Percentiles rank a stretch among this genome's conserved stretches.
Evolutionary conservation across 257 asterid species (phyloP).

Genomic region (Petunia axillaris): DNA sequence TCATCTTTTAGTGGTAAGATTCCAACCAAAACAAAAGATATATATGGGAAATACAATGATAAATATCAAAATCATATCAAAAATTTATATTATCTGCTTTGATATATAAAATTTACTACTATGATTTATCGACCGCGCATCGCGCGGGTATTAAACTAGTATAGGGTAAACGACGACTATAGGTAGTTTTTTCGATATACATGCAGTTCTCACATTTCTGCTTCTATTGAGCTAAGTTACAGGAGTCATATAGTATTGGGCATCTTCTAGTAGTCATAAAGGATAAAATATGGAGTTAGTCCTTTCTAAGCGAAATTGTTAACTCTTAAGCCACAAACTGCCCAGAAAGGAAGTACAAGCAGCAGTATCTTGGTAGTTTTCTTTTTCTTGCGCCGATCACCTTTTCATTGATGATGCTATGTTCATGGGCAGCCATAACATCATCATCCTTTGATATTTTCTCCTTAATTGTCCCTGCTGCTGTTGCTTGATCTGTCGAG

Average conservation of each 20-base stretch:
- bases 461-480: slow-evolving; percentile 9
- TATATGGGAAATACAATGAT: too few relatives aligned
- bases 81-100: too few relatives aligned
- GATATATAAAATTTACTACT: too few relatives aligned
- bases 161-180: too few relatives aligned
- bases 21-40: too few relatives aligned
- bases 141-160: too few relatives aligned
- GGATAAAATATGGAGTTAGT: not conserved
- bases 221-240: not conserved
- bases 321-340: slow-evolving; percentile 21
- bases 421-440: slow-evolving; percentile 26
- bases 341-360: slow-evolving; percentile 42
- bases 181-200: too few relatives aligned
- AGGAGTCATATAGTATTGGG: not conserved
- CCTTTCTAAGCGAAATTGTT: not conserved
- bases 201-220: not conserved
- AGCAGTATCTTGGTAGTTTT: slow-evolving; percentile 42
- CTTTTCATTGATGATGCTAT: slow-evolving; percentile 28
- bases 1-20: too few relatives aligned
- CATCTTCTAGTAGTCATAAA: not conserved
- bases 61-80: too few relatives aligned
- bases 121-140: too few relatives aligned
- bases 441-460: slow-evolving; percentile 19
- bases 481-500: slow-evolving; percentile 25
- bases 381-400: slow-evolving; percentile 37